These are phyloP conservation scores for Candida mesenterica DNA, from an alignment of 1,139 yeast species.

Conservation along the genomic window DNA sequence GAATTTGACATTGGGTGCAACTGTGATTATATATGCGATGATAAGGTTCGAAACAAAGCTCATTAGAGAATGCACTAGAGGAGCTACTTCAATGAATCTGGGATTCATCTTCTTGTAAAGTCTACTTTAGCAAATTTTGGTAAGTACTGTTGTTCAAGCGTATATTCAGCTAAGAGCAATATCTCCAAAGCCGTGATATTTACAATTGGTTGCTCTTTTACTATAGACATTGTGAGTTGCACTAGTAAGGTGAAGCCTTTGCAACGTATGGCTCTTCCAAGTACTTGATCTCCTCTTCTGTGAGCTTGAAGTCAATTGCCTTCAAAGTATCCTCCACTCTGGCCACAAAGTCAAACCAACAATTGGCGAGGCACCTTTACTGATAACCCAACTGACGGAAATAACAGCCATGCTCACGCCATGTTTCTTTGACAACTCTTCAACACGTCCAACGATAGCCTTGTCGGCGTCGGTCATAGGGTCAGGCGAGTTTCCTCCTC, in stretches of 20 bases:
- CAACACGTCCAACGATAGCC: conserved; percentile 49
- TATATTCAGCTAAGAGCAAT: no score
- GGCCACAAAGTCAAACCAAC: conserved; percentile 51
- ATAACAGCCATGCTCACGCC: conserved; percentile 51
- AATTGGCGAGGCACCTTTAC: conserved; percentile 52
- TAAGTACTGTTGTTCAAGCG: no score
- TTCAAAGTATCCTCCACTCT: conserved; percentile 54
- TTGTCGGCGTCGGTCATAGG: conserved; percentile 22
- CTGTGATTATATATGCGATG: no score
- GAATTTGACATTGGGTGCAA: no score
- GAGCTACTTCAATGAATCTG: no score
- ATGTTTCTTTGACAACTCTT: conserved; percentile 46
- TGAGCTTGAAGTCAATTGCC: conserved; percentile 42
- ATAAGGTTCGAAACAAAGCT: no score
- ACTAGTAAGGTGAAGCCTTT: conserved; percentile 9
- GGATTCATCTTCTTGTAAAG: no score
- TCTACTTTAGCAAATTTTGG: no score
- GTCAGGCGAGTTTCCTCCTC: conserved; percentile 12
- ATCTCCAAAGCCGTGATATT: no score
- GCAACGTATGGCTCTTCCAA: conserved; percentile 49
- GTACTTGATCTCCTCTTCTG: conserved; percentile 43
- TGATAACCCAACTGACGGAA: conserved; percentile 53
- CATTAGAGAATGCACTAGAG: no score
- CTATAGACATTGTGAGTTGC: no score
- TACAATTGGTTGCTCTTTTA: no score